Percentiles rank a stretch among this genome's conserved stretches.
Evolutionary conservation across 1,284 basidiomycete genomes (phyloP).

Genomic region (Cryptococcus wingfieldii): DNA sequence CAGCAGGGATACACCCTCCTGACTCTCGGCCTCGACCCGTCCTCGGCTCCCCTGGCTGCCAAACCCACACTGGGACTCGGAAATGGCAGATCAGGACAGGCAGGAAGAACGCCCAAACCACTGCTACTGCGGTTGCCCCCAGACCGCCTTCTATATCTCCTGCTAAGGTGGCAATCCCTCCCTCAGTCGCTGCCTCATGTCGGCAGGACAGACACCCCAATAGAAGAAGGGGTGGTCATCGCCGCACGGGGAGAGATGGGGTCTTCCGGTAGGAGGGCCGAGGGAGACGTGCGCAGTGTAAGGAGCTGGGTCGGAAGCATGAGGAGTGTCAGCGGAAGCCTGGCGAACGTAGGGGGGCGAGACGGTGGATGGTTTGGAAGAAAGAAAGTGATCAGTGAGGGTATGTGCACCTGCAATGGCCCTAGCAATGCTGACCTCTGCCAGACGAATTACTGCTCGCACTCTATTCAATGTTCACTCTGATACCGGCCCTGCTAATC

Average conservation of each 20-base stretch:
- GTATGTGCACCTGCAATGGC: conserved; percentile 19
- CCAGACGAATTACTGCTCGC: conserved; percentile 40
- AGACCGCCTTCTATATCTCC: conserved; percentile 45
- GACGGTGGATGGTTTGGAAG: conserved; percentile 32
- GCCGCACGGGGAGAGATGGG: conserved; percentile 29
- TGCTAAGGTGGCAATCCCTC: conserved; percentile 43
- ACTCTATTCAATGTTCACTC: conserved; percentile 44
- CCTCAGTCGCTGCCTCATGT: conserved; percentile 39
- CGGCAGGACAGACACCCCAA: conserved; percentile 43
- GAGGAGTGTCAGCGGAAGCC: conserved; percentile 38
- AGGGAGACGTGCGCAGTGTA: conserved; percentile 46
- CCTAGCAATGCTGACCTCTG: neutral
- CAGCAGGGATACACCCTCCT: conserved; percentile 46
- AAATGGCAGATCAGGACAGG: conserved; percentile 27
- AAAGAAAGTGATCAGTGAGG: conserved; percentile 39
- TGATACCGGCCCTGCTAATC: conserved; percentile 44
- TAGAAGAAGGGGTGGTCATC: conserved; percentile 34
- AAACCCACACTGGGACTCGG: conserved; percentile 45
- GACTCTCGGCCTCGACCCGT: conserved; percentile 46
- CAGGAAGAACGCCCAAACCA: conserved; percentile 25
- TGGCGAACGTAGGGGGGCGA: conserved; percentile 9
- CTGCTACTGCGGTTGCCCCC: conserved; percentile 45
- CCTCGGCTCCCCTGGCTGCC: conserved; percentile 36
- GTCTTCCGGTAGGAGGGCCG: conserved; percentile 12
- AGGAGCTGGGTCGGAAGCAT: conserved; percentile 48